These are phyloP conservation scores for Colletotrichum orchidophilum DNA, from an alignment of 2,329 filamentous ascomycete genomes.

Conservation along the genomic window DNA sequence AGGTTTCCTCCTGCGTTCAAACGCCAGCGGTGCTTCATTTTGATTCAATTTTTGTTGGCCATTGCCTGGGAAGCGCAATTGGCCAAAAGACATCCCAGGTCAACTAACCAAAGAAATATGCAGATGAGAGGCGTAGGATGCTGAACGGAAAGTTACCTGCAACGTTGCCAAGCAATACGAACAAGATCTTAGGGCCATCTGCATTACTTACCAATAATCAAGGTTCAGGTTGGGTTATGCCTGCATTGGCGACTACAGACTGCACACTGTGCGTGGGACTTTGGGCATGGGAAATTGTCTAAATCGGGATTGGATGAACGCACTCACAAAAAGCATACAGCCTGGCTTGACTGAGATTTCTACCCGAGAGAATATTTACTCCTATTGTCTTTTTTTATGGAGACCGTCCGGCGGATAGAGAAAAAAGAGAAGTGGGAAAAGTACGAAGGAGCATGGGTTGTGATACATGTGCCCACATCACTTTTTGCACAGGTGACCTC, in stretches of 20 bases:
- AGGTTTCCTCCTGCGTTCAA: no score
- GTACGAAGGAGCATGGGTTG: conserved; percentile 9
- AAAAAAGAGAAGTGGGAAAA: not conserved
- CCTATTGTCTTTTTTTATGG: not conserved
- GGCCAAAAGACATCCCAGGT: not conserved
- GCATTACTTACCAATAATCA: not conserved
- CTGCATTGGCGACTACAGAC: not conserved
- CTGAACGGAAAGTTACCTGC: not conserved
- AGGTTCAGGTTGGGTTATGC: conserved; percentile 1
- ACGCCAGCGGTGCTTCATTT: not conserved
- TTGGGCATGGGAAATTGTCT: not conserved
- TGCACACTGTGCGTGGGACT: conserved; percentile 12
- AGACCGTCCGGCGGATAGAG: not conserved
- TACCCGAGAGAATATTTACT: not conserved
- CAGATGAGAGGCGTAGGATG: not conserved
- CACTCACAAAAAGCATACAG: not conserved
- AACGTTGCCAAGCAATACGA: conserved; percentile 16
- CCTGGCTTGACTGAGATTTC: not conserved
- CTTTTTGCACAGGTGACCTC: conserved; percentile 4
- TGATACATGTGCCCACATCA: conserved; percentile 13
- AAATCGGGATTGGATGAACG: conserved; percentile 1
- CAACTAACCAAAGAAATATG: not conserved
- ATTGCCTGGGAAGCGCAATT: not conserved
- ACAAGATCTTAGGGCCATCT: not conserved
- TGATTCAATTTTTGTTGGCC: not conserved